Conservation (phyloP, 768 basidiomycete genomes). For the Mycena vitilis region DNA sequence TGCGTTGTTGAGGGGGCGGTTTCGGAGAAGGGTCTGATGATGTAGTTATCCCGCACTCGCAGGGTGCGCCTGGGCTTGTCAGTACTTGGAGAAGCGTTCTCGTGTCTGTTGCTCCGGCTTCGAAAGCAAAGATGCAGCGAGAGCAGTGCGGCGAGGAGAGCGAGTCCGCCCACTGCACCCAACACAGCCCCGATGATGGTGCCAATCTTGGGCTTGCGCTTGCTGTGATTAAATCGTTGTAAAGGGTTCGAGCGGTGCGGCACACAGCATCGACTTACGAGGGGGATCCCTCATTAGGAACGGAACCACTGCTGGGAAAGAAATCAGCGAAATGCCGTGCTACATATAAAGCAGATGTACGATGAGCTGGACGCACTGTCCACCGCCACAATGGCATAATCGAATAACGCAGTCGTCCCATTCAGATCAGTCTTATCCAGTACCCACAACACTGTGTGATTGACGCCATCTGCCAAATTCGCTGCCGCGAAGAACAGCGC, state of each 20-base stretch:
- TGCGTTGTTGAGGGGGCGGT: background rate
- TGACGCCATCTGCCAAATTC: background rate
- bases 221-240: background rate
- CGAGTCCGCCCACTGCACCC: background rate
- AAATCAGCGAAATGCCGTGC: background rate
- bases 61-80: background rate
- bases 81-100: too few relatives aligned
- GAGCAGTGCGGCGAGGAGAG: background rate
- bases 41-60: background rate
- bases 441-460: conserved; percentile 7
- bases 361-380: background rate
- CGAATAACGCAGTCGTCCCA: background rate
- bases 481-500: conserved; percentile 1
- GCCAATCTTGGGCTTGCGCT: background rate
- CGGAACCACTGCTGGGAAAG: background rate
- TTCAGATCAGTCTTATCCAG: background rate
- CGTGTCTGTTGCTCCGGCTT: background rate
- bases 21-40: background rate
- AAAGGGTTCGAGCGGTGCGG: background rate
- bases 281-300: background rate
- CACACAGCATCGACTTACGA: background rate
- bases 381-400: background rate
- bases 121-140: background rate
- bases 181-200: background rate
- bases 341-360: background rate